Base-by-base conservation (phyloP, 192 early-diverging fungal genomes). In the Blastocladiella britannica region DNA sequence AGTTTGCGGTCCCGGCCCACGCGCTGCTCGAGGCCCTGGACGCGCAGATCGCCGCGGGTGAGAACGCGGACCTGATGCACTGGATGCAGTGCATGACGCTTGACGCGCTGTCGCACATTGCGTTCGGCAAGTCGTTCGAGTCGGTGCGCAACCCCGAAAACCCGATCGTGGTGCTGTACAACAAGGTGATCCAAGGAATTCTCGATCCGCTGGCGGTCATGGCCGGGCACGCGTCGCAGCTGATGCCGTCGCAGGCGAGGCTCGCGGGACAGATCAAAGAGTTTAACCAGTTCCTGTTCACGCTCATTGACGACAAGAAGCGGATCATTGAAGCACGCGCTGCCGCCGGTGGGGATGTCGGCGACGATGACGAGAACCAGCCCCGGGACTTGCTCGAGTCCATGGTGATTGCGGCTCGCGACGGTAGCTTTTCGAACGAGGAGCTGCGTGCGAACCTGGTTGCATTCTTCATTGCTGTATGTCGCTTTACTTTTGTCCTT, bases 11-110 rank as follows among this genome's bases (percentile, higher is more conserved):
- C 4, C 22, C 22, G 26, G 27, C 8, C 22, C 28, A 27, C 2
- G 55, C 68, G 60, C 68, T 74, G 43, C 52, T 69, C 51, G 28
- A 57, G 5, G 67, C 67, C 56, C 64, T 70, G 30, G 59, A 30
- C 26, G 52, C 57, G 54, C n/a, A n/a, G 27, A 52, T 20, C 37
- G 15, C 37, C 15, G 15, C 15, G 2, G n/a, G n/a, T 4, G 37
- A 20, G 37, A 47, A 9, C 5, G n/a, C n/a, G 37, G 37, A 47
- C 37, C 37, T 20, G 37, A 20, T 20, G 15, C 15, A 47, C 37
- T 47, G 37, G 37, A 47, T 47, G 37, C 37, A 47, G 15, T 20
- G 37, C 15, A 20, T 20, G 2, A 20, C 37, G 37, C 37, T 47
- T 20, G 37, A 47, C 37, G 37, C 37, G 37, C 15, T 47, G 37